These are phyloP conservation scores for Lagerstroemia speciosa DNA, from an alignment of 345 rosid genomes.

Conservation along the genomic window DNA sequence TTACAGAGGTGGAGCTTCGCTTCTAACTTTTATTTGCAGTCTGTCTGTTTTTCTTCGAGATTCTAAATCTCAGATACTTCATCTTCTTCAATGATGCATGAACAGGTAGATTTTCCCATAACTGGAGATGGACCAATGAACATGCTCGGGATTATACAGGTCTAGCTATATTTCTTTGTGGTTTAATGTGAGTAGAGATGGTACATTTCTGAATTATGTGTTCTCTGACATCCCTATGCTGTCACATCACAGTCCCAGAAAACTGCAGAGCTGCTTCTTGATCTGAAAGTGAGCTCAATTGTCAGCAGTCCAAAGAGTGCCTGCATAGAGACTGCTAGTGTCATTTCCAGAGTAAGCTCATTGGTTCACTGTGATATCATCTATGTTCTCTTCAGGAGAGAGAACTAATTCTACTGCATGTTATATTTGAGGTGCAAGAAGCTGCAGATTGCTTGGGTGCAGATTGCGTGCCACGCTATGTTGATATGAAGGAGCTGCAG, in stretches of 20 bases:
- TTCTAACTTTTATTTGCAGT: not conserved
- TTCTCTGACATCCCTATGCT: not conserved
- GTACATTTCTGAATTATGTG: not conserved
- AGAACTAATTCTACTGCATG: not conserved
- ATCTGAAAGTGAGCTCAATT: constrained; percentile 53
- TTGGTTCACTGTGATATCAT: not conserved
- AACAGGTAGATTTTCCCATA: constrained; percentile 35
- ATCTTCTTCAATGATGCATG: constrained; percentile 4
- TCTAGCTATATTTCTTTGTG: constrained; percentile 8
- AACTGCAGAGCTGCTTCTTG: constrained; percentile 87
- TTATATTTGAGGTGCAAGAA: constrained; percentile 64
- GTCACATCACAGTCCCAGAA: constrained; percentile 66
- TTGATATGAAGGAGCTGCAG: constrained; percentile 43
- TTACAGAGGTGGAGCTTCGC: not conserved
- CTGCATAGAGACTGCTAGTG: constrained; percentile 48
- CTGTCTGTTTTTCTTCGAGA: not conserved
- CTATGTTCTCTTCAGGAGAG: not conserved
- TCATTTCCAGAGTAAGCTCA: constrained; percentile 42
- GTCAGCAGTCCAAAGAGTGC: constrained; percentile 50
- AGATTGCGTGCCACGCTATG: constrained; percentile 65
- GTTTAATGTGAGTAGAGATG: not conserved
- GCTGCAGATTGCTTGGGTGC: constrained; percentile 90
- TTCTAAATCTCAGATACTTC: not conserved
- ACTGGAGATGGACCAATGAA: constrained; percentile 46
- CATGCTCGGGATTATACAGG: constrained; percentile 88